Conservation (phyloP, 768 basidiomycete species). For the Coprinellus aureogranulatus region DNA sequence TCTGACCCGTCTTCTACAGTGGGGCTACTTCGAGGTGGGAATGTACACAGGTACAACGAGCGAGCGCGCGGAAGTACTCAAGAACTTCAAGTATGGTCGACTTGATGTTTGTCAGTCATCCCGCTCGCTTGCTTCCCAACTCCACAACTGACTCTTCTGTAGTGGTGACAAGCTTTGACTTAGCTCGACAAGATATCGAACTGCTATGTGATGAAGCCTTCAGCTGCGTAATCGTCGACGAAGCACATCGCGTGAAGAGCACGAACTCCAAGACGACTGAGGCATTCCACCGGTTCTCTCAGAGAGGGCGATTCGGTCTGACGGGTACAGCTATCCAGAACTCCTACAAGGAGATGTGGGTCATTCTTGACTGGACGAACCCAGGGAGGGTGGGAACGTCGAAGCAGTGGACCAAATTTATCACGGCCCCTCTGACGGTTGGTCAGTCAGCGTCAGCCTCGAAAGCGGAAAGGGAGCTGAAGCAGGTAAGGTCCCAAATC, state of each 20-base stretch:
- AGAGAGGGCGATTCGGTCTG: slow-evolving; percentile 73
- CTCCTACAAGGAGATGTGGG: slow-evolving; percentile 87
- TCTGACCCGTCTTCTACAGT: slow-evolving; percentile 44
- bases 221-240: slow-evolving; percentile 80
- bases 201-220: slow-evolving; percentile 65
- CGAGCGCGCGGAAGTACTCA: slow-evolving; percentile 55
- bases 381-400: slow-evolving; percentile 72
- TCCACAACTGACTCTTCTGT: slow-evolving; percentile 8
- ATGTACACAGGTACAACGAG: slow-evolving; percentile 56
- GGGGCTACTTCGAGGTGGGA: slow-evolving; percentile 92
- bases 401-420: slow-evolving; percentile 73
- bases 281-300: slow-evolving; percentile 72
- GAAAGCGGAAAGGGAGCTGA: slow-evolving; percentile 57
- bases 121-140: not conserved
- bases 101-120: slow-evolving; percentile 72
- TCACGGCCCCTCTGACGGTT: slow-evolving; percentile 61
- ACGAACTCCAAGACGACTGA: slow-evolving; percentile 57
- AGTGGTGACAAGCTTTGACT: slow-evolving; percentile 85
- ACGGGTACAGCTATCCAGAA: slow-evolving; percentile 86
- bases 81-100: slow-evolving; percentile 77
- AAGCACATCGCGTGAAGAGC: slow-evolving; percentile 90
- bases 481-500: slow-evolving; percentile 36
- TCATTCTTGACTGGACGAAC: slow-evolving; percentile 89
- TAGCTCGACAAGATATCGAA: slow-evolving; percentile 69
- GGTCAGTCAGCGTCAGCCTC: slow-evolving; percentile 69